These are phyloP conservation scores for Bipolaris zeicola DNA, from an alignment of 2,329 filamentous ascomycete genomes.

Conservation along the genomic window DNA sequence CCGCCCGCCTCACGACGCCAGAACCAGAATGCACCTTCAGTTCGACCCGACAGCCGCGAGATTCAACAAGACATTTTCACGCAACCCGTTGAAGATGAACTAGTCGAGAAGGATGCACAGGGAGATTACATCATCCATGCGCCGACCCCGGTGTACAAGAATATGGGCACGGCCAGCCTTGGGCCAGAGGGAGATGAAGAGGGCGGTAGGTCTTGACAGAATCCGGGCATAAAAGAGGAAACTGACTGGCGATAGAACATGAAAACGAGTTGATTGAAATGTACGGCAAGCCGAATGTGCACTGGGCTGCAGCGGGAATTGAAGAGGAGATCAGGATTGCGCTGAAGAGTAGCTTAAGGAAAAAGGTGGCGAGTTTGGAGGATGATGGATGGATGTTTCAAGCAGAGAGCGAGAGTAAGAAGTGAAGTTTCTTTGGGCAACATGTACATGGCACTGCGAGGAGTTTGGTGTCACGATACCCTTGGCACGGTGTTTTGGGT, in stretches of 20 bases:
- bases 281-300: constrained; percentile 38
- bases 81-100: constrained; percentile 46
- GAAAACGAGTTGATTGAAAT: constrained; percentile 43
- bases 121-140: constrained; percentile 54
- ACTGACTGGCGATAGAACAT: constrained; percentile 29
- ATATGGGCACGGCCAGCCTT: constrained; percentile 26
- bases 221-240: too few species aligned
- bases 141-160: constrained; percentile 31
- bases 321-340: constrained; percentile 53
- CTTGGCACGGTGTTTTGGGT: background rate
- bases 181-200: constrained; percentile 39
- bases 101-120: constrained; percentile 56
- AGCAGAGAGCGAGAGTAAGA: constrained; percentile 54
- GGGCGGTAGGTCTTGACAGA: constrained; percentile 25
- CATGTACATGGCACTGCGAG: background rate
- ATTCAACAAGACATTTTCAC: constrained; percentile 24
- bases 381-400: constrained; percentile 95
- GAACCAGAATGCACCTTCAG: constrained; percentile 24
- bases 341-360: constrained; percentile 68
- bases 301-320: constrained; percentile 34
- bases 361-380: constrained; percentile 73
- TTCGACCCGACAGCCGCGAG: constrained; percentile 27
- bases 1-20: constrained; percentile 30
- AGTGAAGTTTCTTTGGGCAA: background rate
- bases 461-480: constrained; percentile 5